Base-by-base conservation (phyloP, 768 basidiomycete genomes). In the Lentinula raphanica region DNA sequence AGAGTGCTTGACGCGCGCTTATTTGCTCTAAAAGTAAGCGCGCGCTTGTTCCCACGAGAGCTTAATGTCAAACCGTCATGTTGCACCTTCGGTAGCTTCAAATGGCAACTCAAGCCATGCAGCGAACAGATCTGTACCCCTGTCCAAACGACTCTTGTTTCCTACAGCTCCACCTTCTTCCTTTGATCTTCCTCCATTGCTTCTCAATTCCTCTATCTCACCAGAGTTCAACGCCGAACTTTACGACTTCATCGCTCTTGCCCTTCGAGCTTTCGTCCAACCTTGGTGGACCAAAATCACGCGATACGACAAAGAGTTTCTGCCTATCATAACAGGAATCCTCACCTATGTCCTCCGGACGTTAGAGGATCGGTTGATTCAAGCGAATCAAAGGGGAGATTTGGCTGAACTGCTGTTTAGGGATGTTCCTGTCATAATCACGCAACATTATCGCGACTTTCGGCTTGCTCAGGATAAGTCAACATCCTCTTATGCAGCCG, bases 231-330 rank as follows among this genome's bases (percentile, higher is more conserved):
- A 81, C 57, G 75, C 79, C 5, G 88, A 89, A 66, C 70, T 89
- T 4, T 92, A 93, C 66, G 88, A 93, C 70, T 77, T 92, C 58
- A 76, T 92, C 31, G 91, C 92, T 0, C 85, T 93, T 58, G 80
- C 85, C 9, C 78, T 94, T 23, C 81, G 92, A 32, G 90, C 90
- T 5, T 88, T 79, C 65, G 83, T 94, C 36, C 82, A 84, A 48
- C 87, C 89, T 1, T 94, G 92, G 92, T 94, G 92, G 89, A 78
- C 87, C 31, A 90, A 84, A 65, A 79, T 94, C 54, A 83, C 91
- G 1, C 81, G 88, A 59, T 90, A 90, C 61, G 92, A 94, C 80
- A 90, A 83, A 66, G 86, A 91, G 56, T 80, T 94, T 58, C 80
- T 92, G 27, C 87, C 89, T 23, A 82, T 88, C 61, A 82, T 92